Evolutionary conservation across 2,329 filamentous ascomycete genomes (phyloP), one percentile per base, ranked within the genome.

Genomic region (Chrysoporthe puriensis): DNA sequence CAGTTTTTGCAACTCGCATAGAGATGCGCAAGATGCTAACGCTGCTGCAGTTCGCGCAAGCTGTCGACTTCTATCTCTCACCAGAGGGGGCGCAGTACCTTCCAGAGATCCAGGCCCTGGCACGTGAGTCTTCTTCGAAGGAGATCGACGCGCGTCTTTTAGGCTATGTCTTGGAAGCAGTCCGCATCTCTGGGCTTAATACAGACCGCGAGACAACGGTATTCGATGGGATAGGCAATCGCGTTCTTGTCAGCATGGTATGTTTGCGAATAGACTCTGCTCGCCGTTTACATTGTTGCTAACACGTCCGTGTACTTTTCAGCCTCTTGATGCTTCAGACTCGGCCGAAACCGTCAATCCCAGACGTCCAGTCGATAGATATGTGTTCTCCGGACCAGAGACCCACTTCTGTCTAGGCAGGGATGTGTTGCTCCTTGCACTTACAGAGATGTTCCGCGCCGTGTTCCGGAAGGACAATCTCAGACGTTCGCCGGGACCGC

Each of bases 31-130:
- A 50, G 42, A 13, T 42, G 18, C 58, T 69, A 18, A 69, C 50
- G 4, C 6, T 11, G 11, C 5, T n/a, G 13, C 69, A 89, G 83
- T 93, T 94, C 74, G 87, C 90, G 1, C 90, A 92, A 79, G 84
- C 90, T 1, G 81, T 93, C 21, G 91, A 94, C 75, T 93, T 87
- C 79, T 94, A 91, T 74, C 83, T 94, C 5, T 85, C 86, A 0
- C 80, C 84, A 2, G 78, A 85, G 43, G 86, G 87, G 72, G 78
- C 81, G 65, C 72, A 80, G 14, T 82, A 93, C 73, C 77, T 91
- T 0, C 80, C 85, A 0, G 86, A 88, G 56, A 83, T 94, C 65
- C 84, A 90, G 71, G 79, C 80, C 21, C 80, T 91, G 18, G 87
- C 92, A 40, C 79, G 83, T 44, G 75, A 84, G 50, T 82, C 87